Percentiles rank a stretch among this genome's conserved stretches.
phyloP scores from a whole-genome alignment of 441 rosid species.

The Croton laevigatus region DNA sequence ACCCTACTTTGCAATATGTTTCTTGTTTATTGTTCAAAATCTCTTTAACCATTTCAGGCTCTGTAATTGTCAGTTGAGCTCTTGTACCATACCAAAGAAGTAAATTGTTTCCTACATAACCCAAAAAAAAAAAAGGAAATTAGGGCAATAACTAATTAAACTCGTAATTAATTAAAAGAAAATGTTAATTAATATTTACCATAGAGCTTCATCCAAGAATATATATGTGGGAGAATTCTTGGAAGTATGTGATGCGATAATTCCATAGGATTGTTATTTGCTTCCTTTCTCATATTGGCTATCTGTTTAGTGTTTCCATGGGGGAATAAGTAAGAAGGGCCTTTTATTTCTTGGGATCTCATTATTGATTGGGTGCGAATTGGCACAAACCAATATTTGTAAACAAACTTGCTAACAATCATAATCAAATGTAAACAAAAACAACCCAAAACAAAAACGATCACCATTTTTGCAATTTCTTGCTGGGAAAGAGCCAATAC shows the following conservation, averaged over 20 bases:
- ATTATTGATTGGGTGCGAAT: constrained; percentile 20
- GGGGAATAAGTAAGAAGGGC: constrained; percentile 34
- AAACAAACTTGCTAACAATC: constrained; percentile 8
- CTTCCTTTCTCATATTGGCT: constrained; percentile 18
- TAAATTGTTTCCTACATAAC: constrained; percentile 29
- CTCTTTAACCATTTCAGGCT: constrained; percentile 30
- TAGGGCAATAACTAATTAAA: not conserved
- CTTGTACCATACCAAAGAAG: constrained; percentile 32
- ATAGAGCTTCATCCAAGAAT: constrained; percentile 30
- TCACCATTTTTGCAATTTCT: constrained; percentile 1
- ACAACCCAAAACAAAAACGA: constrained; percentile 10
- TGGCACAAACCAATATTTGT: constrained; percentile 29
- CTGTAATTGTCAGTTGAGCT: constrained; percentile 30
- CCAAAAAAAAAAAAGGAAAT: not conserved
- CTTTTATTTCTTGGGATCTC: constrained; percentile 32
- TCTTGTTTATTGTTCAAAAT: constrained; percentile 27
- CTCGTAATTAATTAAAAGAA: not conserved
- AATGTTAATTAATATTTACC: constrained; percentile 14
- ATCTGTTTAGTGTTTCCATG: constrained; percentile 38
- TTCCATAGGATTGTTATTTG: constrained; percentile 22
- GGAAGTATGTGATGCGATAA: constrained; percentile 27
- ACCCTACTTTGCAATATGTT: constrained; percentile 16
- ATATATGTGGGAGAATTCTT: constrained; percentile 28
- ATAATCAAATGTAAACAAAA: constrained; percentile 12
- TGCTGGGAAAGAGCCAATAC: not conserved